A percentile compares a stretch with the other conserved stretches of the same genome.
These are phyloP conservation scores for Xylaria castorea DNA, from an alignment of 495 filamentous ascomycete species.

Conservation along the genomic window DNA sequence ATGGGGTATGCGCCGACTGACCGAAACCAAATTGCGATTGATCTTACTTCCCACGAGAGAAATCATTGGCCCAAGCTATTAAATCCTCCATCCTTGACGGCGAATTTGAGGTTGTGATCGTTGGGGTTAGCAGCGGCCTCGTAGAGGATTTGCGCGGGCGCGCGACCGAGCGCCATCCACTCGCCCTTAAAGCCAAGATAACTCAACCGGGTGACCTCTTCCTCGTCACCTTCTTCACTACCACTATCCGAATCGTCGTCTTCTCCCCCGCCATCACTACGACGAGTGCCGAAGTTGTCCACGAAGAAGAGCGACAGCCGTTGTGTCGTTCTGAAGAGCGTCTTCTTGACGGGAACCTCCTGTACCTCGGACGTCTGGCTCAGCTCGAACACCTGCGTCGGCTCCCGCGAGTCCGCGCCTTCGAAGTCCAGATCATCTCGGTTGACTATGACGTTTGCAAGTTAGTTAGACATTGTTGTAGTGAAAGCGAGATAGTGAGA, in stretches of 20 bases:
- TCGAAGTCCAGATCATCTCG: conserved; percentile 84
- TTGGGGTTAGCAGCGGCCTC: conserved; percentile 90
- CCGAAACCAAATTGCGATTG: neutral
- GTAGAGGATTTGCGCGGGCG: conserved; percentile 85
- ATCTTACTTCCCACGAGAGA: neutral
- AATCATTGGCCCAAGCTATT: neutral
- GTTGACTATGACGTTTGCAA: conserved; percentile 59
- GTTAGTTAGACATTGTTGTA: neutral
- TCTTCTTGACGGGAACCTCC: conserved; percentile 84
- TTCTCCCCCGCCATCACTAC: neutral
- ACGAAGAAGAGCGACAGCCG: conserved; percentile 83
- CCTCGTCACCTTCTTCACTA: conserved; percentile 63
- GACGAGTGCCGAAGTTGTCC: conserved; percentile 62
- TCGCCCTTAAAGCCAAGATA: conserved; percentile 95
- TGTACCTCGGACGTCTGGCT: conserved; percentile 81
- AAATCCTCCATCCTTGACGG: neutral
- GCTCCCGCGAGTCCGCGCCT: conserved; percentile 67
- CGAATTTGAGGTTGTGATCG: conserved; percentile 69
- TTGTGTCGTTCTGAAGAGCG: conserved; percentile 82
- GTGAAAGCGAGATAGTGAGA: neutral
- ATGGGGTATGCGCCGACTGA: neutral
- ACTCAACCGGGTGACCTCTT: conserved; percentile 76
- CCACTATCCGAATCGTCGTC: neutral
- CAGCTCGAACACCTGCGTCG: conserved; percentile 81
- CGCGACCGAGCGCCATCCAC: conserved; percentile 82